A percentile compares a stretch with the other conserved stretches of the same genome.
phyloP scores from a whole-genome alignment of 495 filamentous ascomycete species.

The Thermothielavioides terrestris region DNA sequence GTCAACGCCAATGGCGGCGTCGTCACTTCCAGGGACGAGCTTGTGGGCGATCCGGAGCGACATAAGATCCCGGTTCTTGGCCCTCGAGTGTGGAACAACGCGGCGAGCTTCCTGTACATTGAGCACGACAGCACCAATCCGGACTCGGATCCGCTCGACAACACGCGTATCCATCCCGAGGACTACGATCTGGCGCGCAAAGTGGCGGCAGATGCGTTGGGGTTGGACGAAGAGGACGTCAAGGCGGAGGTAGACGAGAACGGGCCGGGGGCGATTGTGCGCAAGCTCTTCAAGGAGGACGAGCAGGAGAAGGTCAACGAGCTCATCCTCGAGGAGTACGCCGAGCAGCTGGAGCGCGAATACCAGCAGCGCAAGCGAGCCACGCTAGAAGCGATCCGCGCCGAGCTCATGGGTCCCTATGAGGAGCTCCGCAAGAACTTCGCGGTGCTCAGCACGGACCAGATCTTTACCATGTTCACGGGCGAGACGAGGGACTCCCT shows the following conservation, averaged over 20 bases:
- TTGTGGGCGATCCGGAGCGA: conserved; percentile 76
- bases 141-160: conserved; percentile 84
- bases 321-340: conserved; percentile 91
- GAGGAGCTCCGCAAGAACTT: conserved; percentile 87
- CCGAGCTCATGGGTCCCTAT: conserved; percentile 83
- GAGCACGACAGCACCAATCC: conserved; percentile 72
- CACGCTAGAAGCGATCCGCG: conserved; percentile 91
- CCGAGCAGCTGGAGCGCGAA: conserved; percentile 86
- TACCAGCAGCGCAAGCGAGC: conserved; percentile 91
- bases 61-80: conserved; percentile 72
- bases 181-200: conserved; percentile 96
- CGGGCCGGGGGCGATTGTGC: conserved; percentile 79
- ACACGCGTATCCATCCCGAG: conserved; percentile 93
- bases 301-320: conserved; percentile 93
- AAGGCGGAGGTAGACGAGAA: conserved; percentile 86
- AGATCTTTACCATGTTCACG: conserved; percentile 94
- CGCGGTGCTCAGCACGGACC: conserved; percentile 57
- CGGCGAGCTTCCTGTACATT: conserved; percentile 87
- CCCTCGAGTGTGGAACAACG: conserved; percentile 88
- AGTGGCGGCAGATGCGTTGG: conserved; percentile 94
- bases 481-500: conserved; percentile 84
- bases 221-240: conserved; percentile 95
- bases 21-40: conserved; percentile 70
- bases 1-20: conserved; percentile 79
- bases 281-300: conserved; percentile 84